phyloP scores from a whole-genome alignment of 176 grass and related monocot genomes.

The Ensete ventricosum region DNA sequence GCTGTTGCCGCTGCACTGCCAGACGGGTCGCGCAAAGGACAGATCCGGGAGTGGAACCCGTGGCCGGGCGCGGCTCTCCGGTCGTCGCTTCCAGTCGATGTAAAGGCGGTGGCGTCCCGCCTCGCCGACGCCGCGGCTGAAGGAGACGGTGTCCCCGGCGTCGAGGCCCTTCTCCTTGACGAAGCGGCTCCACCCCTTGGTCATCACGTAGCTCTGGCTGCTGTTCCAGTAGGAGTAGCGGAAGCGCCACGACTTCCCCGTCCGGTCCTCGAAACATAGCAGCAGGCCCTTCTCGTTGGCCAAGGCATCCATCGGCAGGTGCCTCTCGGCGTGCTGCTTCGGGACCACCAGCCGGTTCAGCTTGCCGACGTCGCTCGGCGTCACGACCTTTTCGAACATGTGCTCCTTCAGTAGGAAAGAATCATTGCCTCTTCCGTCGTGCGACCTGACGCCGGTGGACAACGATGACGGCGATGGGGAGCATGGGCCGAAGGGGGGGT shows the following conservation, averaged over 20 bases:
- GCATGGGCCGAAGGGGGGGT: background rate
- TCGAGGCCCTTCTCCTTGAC: conserved; percentile 85
- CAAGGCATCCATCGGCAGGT: conserved; percentile 47
- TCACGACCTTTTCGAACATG: conserved; percentile 94
- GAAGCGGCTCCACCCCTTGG: conserved; percentile 97
- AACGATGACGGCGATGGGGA: conserved; percentile 6
- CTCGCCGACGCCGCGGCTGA: conserved; percentile 38
- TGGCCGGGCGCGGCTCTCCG: conserved; percentile 27
- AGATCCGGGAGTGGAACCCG: conserved; percentile 10
- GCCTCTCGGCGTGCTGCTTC: conserved; percentile 84
- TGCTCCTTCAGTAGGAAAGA: conserved; percentile 51
- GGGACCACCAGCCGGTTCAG: conserved; percentile 86
- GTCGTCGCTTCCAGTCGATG: conserved; percentile 70
- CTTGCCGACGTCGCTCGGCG: conserved; percentile 84
- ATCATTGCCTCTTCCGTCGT: background rate
- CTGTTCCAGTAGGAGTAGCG: conserved; percentile 99
- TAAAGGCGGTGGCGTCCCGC: conserved; percentile 42
- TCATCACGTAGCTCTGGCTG: conserved; percentile 99
- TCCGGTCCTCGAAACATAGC: conserved; percentile 75
- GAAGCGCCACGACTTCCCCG: conserved; percentile 73
- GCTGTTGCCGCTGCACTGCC: conserved; percentile 20
- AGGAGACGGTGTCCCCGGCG: conserved; percentile 76
- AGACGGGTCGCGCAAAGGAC: conserved; percentile 26
- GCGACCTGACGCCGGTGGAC: background rate
- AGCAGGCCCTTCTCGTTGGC: conserved; percentile 54